Evolutionary conservation across 1,284 basidiomycete genomes (phyloP).

Genomic region (Leucoagaricus sp.): DNA sequence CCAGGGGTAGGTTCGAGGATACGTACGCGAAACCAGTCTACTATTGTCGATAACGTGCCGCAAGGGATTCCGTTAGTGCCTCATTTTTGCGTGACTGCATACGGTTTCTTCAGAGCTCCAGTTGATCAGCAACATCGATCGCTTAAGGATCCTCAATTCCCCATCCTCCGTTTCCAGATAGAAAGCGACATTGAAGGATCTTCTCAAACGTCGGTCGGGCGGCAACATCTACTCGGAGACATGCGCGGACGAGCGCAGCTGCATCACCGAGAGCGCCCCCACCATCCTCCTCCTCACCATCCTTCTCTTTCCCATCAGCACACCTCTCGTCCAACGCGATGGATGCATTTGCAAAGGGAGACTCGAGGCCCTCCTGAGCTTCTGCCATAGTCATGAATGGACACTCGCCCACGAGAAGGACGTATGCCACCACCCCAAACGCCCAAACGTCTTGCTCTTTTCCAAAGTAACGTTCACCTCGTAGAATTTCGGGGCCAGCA

Average conservation of each 20-base stretch:
- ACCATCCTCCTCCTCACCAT: slow-evolving; percentile 75
- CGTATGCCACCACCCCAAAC: slow-evolving; percentile 96
- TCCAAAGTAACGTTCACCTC: slow-evolving; percentile 92
- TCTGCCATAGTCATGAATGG: slow-evolving; percentile 89
- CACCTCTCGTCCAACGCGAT: slow-evolving; percentile 79
- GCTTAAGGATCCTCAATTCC: slow-evolving; percentile 31
- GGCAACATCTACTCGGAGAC: slow-evolving; percentile 71
- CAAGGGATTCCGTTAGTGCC: slow-evolving; percentile 1
- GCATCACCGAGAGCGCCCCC: slow-evolving; percentile 83
- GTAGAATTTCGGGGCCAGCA: slow-evolving; percentile 94
- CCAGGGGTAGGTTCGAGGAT: not conserved
- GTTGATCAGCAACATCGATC: slow-evolving; percentile 15
- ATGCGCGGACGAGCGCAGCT: slow-evolving; percentile 76
- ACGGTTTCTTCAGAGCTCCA: not conserved
- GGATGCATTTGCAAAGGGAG: slow-evolving; percentile 71
- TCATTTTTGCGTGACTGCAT: slow-evolving; percentile 10
- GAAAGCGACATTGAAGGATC: slow-evolving; percentile 77
- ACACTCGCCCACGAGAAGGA: slow-evolving; percentile 93
- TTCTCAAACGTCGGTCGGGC: slow-evolving; percentile 82
- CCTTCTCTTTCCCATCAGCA: slow-evolving; percentile 64
- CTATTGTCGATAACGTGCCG: slow-evolving; percentile 18
- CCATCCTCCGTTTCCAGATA: slow-evolving; percentile 72
- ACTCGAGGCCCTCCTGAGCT: slow-evolving; percentile 76
- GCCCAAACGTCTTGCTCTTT: slow-evolving; percentile 99
- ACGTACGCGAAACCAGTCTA: slow-evolving; percentile 9